A percentile compares a stretch with the other conserved stretches of the same genome.
Evolutionary conservation across 176 grass and related monocot species (phyloP).

Genomic region (Carex littledalei): DNA sequence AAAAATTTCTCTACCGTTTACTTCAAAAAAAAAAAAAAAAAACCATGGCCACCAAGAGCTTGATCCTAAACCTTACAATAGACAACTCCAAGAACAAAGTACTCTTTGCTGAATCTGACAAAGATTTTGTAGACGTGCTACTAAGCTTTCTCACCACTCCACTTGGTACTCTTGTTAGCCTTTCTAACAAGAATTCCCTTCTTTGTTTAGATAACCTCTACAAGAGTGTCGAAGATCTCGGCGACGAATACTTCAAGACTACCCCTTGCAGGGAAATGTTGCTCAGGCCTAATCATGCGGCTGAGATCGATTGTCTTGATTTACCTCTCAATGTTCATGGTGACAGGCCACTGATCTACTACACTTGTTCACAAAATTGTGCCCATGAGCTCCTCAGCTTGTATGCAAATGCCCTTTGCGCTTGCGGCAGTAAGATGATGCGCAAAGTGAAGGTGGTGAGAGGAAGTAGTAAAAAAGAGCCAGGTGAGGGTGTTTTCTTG

Average conservation of each 20-base stretch:
- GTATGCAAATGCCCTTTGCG: background rate
- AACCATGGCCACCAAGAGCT: background rate
- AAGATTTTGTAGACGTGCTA: conserved; percentile 48
- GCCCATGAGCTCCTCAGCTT: background rate
- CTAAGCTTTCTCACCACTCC: conserved; percentile 58
- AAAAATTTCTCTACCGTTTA: background rate
- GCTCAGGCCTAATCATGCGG: background rate
- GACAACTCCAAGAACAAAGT: conserved; percentile 33
- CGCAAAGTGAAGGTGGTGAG: background rate
- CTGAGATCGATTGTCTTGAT: background rate
- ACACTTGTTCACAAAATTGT: background rate
- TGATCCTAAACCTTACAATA: conserved; percentile 29
- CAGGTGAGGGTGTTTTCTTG: background rate
- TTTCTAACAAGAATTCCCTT: conserved; percentile 27
- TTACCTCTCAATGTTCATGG: background rate
- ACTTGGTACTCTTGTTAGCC: conserved; percentile 23
- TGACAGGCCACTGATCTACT: conserved; percentile 8
- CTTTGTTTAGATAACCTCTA: conserved; percentile 2
- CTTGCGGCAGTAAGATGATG: background rate
- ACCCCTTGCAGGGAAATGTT: background rate
- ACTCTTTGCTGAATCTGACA: conserved; percentile 35
- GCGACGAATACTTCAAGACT: background rate
- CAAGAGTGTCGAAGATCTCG: conserved; percentile 13
- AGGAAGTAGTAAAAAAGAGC: background rate
- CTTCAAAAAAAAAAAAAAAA: background rate